Percentiles rank a stretch among this genome's conserved stretches.
Conservation (phyloP, 768 basidiomycete species). For the Xanthoconium stramineum region DNA sequence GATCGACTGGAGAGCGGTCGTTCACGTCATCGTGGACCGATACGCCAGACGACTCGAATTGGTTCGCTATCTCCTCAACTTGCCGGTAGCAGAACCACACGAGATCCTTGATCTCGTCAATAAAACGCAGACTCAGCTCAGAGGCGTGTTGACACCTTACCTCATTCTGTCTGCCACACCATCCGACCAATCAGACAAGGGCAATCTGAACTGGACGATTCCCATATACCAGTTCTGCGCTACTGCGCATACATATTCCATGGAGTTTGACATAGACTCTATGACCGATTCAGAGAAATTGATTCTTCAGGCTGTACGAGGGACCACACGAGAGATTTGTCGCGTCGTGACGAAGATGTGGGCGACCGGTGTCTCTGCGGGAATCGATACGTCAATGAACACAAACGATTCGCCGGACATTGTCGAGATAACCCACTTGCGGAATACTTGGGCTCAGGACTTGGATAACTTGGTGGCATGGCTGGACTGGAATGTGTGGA, state of each 20-base stretch:
- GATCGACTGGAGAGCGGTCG: conserved; percentile 34
- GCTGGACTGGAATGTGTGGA: conserved; percentile 54
- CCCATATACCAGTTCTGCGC: conserved; percentile 32
- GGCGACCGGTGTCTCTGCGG: conserved; percentile 36
- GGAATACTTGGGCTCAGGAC: conserved; percentile 34
- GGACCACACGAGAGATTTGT: conserved; percentile 44
- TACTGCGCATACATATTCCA: conserved; percentile 22
- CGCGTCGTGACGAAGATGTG: conserved; percentile 44
- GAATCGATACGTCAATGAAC: conserved; percentile 13
- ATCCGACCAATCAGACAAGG: neutral
- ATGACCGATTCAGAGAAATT: conserved; percentile 30
- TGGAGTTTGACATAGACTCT: neutral
- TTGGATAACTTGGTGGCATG: conserved; percentile 41
- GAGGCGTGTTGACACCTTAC: conserved; percentile 31
- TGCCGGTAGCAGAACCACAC: neutral
- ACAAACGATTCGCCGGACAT: neutral
- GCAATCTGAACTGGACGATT: conserved; percentile 24
- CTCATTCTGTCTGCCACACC: conserved; percentile 17
- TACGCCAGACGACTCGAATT: conserved; percentile 31
- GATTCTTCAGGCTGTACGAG: conserved; percentile 28
- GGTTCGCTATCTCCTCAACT: conserved; percentile 20
- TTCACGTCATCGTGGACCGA: conserved; percentile 30
- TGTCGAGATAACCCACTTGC: conserved; percentile 4
- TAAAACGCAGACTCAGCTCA: conserved; percentile 22
- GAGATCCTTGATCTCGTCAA: conserved; percentile 6